Percentiles rank a stretch among this genome's conserved stretches.
phyloP scores from a whole-genome alignment of 257 asterid genomes.

The Lycium ferocissimum region DNA sequence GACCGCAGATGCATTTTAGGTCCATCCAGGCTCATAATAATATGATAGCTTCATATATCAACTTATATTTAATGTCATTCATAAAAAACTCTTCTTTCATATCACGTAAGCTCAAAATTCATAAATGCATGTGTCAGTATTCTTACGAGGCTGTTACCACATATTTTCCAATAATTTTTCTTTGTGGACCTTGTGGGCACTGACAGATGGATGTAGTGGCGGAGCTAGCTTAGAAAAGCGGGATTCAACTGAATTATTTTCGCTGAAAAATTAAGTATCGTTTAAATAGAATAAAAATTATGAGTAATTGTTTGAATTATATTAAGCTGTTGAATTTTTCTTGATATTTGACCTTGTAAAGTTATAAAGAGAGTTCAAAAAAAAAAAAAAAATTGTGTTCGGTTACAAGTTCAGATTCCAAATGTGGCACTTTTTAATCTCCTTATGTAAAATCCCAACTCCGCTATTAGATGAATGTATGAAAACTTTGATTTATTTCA shows the following conservation, averaged over 20 bases:
- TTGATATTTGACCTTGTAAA: no score
- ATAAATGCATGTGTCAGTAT: neutral
- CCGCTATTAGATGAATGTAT: no score
- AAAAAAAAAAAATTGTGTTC: no score
- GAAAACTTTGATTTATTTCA: no score
- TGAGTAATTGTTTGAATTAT: no score
- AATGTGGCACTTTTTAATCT: no score
- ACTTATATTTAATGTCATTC: neutral
- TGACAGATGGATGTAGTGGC: neutral
- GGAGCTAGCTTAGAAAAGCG: neutral
- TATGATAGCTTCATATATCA: neutral
- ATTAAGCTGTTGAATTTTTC: no score
- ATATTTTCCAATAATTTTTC: neutral
- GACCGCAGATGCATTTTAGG: neutral
- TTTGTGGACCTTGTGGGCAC: neutral
- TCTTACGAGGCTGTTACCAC: neutral
- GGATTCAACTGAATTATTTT: neutral
- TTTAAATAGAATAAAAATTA: neutral
- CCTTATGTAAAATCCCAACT: no score
- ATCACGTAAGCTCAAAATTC: conserved; percentile 1
- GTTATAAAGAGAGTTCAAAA: no score
- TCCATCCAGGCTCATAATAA: neutral
- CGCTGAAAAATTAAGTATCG: neutral
- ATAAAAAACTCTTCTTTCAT: neutral
- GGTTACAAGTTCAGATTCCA: no score